Conservation (phyloP, 495 filamentous ascomycete genomes). For the Penicillium coffeae region DNA sequence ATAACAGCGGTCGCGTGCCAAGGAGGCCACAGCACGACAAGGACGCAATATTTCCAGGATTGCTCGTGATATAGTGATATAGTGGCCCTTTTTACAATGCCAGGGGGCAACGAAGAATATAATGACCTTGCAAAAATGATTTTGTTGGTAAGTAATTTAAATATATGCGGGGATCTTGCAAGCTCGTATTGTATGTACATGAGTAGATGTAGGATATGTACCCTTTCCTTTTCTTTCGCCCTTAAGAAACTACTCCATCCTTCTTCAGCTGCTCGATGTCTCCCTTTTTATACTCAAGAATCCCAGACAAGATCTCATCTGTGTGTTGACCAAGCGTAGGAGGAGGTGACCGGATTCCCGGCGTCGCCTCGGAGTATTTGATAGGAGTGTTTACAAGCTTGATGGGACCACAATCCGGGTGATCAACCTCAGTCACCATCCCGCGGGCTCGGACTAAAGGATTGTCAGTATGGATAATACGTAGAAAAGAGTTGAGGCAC, state of each 20-base stretch:
- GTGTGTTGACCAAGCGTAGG: constrained; percentile 92
- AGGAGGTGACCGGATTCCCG: constrained; percentile 73
- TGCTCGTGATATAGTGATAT: no score
- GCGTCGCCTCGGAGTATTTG: constrained; percentile 82
- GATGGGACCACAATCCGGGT: constrained; percentile 76
- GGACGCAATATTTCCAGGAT: no score
- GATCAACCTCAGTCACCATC: constrained; percentile 87
- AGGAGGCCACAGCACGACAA: no score
- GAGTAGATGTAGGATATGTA: background rate
- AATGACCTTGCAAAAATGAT: no score
- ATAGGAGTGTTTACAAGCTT: constrained; percentile 93
- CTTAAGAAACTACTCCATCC: constrained; percentile 64
- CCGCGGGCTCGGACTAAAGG: constrained; percentile 65
- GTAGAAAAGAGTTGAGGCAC: constrained; percentile 4
- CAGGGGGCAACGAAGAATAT: no score
- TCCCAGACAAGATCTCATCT: constrained; percentile 68
- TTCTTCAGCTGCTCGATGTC: constrained; percentile 61
- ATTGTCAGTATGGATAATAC: constrained; percentile 1
- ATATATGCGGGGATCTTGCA: no score
- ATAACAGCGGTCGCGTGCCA: no score
- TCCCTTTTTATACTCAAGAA: constrained; percentile 58
- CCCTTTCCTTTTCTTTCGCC: background rate
- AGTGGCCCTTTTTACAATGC: no score
- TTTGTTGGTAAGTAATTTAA: no score
- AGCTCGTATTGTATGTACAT: background rate